phyloP scores from a whole-genome alignment of 2,329 filamentous ascomycete genomes.

The Ophiostoma himal-ulmi region DNA sequence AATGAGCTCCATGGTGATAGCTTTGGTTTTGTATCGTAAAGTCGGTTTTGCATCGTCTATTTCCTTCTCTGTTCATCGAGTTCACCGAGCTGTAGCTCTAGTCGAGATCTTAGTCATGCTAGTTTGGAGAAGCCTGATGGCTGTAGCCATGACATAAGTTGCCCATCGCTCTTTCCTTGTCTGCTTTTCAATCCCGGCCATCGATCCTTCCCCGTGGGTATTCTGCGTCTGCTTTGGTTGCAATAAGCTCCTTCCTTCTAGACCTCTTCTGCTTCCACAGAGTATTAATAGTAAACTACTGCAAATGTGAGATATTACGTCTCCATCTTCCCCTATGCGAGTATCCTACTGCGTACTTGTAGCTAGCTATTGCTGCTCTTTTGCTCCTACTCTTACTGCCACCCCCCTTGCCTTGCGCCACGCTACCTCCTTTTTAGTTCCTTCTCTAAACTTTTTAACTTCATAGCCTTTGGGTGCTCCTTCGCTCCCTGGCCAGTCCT shows the following conservation, averaged over 20 bases:
- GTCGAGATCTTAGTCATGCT: background rate
- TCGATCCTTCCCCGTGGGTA: slow-evolving; percentile 14
- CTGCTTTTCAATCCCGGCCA: slow-evolving; percentile 2
- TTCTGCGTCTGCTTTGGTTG: slow-evolving; percentile 15
- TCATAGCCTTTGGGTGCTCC: slow-evolving; percentile 16
- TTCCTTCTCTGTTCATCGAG: background rate
- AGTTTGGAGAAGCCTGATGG: background rate
- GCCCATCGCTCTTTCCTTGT: background rate
- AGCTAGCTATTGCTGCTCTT: background rate
- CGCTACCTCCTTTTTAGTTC: slow-evolving; percentile 23
- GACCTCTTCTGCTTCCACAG: slow-evolving; percentile 7
- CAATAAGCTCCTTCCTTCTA: slow-evolving; percentile 20
- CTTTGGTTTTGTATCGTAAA: background rate
- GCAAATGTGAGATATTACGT: background rate
- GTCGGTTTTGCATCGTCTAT: background rate
- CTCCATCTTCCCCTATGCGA: background rate
- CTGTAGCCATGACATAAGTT: background rate
- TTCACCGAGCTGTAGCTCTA: background rate
- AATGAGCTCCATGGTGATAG: background rate
- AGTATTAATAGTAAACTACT: background rate
- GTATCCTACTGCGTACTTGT: background rate
- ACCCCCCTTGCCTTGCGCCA: slow-evolving; percentile 19
- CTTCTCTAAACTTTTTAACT: slow-evolving; percentile 22
- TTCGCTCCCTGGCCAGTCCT: slow-evolving; percentile 3
- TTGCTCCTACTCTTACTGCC: background rate